Evolutionary conservation across 768 basidiomycete genomes (phyloP).

Genomic region (Xanthoconium stramineum): DNA sequence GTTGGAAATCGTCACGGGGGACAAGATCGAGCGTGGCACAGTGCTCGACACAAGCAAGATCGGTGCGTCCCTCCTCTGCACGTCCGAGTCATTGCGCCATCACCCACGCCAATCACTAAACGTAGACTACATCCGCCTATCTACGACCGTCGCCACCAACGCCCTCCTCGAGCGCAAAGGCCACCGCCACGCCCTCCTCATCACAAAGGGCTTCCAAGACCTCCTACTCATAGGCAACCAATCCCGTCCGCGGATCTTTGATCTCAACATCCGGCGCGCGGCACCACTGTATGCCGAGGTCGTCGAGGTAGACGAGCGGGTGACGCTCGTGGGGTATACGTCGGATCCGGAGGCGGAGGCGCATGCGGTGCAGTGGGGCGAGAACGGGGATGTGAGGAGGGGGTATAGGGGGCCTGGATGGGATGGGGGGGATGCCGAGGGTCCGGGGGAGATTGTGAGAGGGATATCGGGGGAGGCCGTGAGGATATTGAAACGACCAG

Average conservation of each 20-base stretch:
- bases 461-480: slow-evolving; percentile 91
- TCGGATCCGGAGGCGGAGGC: slow-evolving; percentile 81
- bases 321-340: slow-evolving; percentile 90
- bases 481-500: slow-evolving; percentile 71
- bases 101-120: no score
- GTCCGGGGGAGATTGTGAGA: slow-evolving; percentile 73
- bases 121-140: slow-evolving; percentile 84
- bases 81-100: background rate
- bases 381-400: slow-evolving; percentile 59
- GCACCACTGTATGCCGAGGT: slow-evolving; percentile 70
- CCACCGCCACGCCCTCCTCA: slow-evolving; percentile 84
- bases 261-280: slow-evolving; percentile 82
- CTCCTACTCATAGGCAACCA: slow-evolving; percentile 93
- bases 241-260: slow-evolving; percentile 91
- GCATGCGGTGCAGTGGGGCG: slow-evolving; percentile 74
- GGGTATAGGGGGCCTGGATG: slow-evolving; percentile 78
- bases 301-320: slow-evolving; percentile 79
- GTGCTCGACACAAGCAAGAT: slow-evolving; percentile 77
- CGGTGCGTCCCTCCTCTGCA: slow-evolving; percentile 39
- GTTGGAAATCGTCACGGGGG: slow-evolving; percentile 71
- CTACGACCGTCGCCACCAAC: slow-evolving; percentile 95
- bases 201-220: slow-evolving; percentile 90
- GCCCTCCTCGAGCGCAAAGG: slow-evolving; percentile 94
- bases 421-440: slow-evolving; percentile 74
- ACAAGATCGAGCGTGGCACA: slow-evolving; percentile 61